A percentile compares a stretch with the other conserved stretches of the same genome.
Conservation (phyloP, 805 yeast species). For the Lipomyces mesembrius region DNA sequence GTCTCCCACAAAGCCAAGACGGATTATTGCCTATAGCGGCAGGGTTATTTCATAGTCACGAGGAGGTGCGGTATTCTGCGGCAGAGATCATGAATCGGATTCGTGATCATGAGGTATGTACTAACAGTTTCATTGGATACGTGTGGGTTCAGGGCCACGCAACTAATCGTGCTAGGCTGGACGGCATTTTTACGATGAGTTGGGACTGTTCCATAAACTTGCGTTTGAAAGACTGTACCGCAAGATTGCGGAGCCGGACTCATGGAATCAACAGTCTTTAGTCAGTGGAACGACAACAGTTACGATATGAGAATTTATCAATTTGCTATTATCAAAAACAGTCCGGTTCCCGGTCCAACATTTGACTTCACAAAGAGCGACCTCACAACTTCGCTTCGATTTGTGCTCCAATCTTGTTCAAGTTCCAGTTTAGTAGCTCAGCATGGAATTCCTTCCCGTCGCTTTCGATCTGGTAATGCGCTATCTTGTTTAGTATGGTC, state of each 20-base stretch:
- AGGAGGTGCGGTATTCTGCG: neutral
- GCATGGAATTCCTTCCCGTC: slow-evolving; percentile 9
- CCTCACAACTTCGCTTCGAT: neutral
- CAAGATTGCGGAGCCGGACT: neutral
- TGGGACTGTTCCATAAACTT: slow-evolving; percentile 2
- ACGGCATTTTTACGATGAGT: slow-evolving; percentile 2
- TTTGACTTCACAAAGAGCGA: neutral
- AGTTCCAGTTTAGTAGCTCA: slow-evolving; percentile 11
- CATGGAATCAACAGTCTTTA: neutral
- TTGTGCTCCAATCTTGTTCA: neutral
- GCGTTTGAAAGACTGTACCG: slow-evolving; percentile 7
- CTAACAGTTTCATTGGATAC: neutral
- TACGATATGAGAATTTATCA: too few species aligned
- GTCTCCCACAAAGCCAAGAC: slow-evolving; percentile 9
- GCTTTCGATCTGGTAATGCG: slow-evolving; percentile 12
- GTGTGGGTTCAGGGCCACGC: neutral
- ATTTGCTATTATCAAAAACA: too few species aligned
- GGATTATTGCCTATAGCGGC: slow-evolving; percentile 6
- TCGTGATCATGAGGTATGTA: slow-evolving; percentile 6
- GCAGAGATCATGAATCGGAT: slow-evolving; percentile 11
- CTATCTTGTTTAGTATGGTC: neutral
- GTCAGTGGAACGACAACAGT: neutral
- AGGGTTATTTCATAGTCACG: slow-evolving; percentile 5
- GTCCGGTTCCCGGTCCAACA: too few species aligned
- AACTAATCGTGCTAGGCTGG: neutral